Conservation (phyloP, 78 protist species). For the Dictyostelium brefeldianum region DNA sequence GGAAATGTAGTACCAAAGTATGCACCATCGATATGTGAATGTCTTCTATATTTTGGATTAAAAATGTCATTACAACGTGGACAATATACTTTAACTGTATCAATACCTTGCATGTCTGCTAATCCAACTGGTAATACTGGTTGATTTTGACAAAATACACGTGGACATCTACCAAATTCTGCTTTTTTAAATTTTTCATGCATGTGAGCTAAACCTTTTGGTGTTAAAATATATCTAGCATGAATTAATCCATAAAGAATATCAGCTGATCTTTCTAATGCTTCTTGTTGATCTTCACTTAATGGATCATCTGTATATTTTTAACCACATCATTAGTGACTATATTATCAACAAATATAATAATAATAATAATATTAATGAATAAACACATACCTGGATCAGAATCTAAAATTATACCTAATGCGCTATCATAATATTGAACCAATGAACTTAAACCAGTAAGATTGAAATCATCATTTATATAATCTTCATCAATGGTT, state of each 20-base stretch:
- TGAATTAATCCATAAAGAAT: constrained; percentile 98
- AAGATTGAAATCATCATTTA: constrained; percentile 94
- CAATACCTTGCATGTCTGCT: constrained; percentile 88
- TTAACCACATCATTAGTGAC: not conserved
- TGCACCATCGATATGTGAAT: constrained; percentile 96
- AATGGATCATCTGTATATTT: constrained; percentile 40
- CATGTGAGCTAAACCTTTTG: constrained; percentile 95
- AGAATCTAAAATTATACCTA: constrained; percentile 95
- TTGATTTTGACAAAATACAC: constrained; percentile 95
- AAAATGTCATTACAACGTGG: constrained; percentile 96
- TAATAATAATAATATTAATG: not conserved
- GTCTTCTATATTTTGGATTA: constrained; percentile 76
- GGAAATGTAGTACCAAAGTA: constrained; percentile 98
- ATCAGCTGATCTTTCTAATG: constrained; percentile 89
- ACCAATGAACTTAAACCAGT: constrained; percentile 92
- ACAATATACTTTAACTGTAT: constrained; percentile 96
- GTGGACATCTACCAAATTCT: constrained; percentile 97
- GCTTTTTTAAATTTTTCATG: constrained; percentile 92
- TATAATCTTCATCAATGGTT: constrained; percentile 85
- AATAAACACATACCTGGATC: constrained; percentile 78
- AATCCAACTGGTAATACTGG: constrained; percentile 96
- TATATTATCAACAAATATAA: not conserved
- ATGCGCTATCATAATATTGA: constrained; percentile 93
- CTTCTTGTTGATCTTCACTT: constrained; percentile 89
- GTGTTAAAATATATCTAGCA: constrained; percentile 96